Evolutionary conservation across 1,139 yeast species (phyloP), one percentile per base, ranked within the genome.

Genomic region (Yamadazyma buinensis): DNA sequence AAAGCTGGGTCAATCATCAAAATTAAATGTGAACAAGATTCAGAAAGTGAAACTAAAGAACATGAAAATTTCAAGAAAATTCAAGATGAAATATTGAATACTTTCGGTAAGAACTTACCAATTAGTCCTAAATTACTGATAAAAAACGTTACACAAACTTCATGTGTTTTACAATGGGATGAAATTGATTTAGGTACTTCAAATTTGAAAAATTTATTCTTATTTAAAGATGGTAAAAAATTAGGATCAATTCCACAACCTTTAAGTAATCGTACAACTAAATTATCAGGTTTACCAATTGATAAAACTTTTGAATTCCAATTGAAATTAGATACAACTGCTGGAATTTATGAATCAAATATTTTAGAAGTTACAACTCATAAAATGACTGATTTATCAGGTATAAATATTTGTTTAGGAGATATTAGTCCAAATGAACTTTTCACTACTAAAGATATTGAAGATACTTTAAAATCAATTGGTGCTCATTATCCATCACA

Each of bases 141-240:
- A 26, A 74, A 78, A 38, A 92, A 92, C 54, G 80, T 84, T 30
- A 92, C 98, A 2, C 98, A 94, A 57, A 92, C 99, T 0, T 81
- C 94, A 38, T 87, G 95, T 55, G 97, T 90, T 23, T 71, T 92
- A 43, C 95, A 87, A 56, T 92, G 98, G 98, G 96, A 88, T 43
- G 75, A 80, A 14, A 67, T 92, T 37, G 80, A 84, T 35, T 65
- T 88, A 42, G 97, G 96, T 8, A 84, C 95, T 2, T 81, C 97
- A 4, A 77, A 75, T 35, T 70, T 94, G 51, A 84, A 82, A 54
- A 80, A 86, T 30, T 67, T 94, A 49, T 77, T 84, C 9, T 65
- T 92, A 38, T 88, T 77, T 61, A 87, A 88, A 57, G 88, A 87
- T 50, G 84, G 83, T 23, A 66, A 76, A 39, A 82, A 92, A 51